Conservation (phyloP, 345 rosid species). For the Rhizophora mangle region DNA sequence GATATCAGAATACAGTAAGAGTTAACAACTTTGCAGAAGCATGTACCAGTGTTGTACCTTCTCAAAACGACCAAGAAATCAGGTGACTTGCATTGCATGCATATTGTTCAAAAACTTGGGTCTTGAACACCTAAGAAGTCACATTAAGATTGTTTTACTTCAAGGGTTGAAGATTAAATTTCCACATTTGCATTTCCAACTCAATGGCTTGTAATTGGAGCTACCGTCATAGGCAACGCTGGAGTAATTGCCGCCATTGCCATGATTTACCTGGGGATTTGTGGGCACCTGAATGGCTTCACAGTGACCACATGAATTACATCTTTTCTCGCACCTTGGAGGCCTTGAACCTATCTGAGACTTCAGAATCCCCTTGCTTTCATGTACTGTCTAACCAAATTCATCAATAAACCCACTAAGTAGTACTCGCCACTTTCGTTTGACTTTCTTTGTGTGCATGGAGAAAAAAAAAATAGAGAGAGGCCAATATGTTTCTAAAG, state of each 20-base stretch:
- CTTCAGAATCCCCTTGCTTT: constrained; percentile 43
- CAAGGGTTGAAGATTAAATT: constrained; percentile 80
- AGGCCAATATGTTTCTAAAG: no score
- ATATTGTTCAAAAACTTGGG: background rate
- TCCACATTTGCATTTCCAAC: constrained; percentile 98
- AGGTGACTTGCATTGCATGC: background rate
- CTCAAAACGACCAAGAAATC: background rate
- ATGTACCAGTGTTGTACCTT: no score
- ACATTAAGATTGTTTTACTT: constrained; percentile 13
- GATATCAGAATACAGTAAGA: no score
- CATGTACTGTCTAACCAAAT: constrained; percentile 28
- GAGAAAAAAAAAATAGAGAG: no score
- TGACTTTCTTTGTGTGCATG: no score
- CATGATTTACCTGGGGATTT: constrained; percentile 48
- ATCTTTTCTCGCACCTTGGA: constrained; percentile 79
- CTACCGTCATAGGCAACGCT: constrained; percentile 42
- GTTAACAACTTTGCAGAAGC: background rate
- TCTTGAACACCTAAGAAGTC: background rate
- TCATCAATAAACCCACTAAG: background rate
- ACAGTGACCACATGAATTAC: constrained; percentile 72
- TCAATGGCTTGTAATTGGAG: constrained; percentile 87
- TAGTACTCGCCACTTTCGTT: no score
- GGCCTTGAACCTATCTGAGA: constrained; percentile 83
- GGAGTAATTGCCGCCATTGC: constrained; percentile 26
- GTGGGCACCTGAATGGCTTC: constrained; percentile 91